Percentiles rank a stretch among this genome's conserved stretches.
phyloP scores from a whole-genome alignment of 192 early-diverging fungal species.

The Linnemannia hyalina region DNA sequence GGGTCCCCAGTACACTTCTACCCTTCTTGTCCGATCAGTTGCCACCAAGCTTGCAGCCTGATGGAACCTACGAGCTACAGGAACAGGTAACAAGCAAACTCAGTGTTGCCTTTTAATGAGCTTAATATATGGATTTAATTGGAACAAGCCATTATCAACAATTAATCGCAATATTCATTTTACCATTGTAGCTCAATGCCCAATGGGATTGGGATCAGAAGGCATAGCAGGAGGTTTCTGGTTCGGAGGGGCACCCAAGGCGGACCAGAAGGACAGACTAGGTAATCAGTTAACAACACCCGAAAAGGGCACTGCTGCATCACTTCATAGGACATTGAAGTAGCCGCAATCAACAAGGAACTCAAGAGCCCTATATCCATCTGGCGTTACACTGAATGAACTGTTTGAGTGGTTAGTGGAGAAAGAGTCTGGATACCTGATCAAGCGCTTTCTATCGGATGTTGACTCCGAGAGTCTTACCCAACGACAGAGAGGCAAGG shows the following conservation, averaged over 20 bases:
- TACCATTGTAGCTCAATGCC: not conserved
- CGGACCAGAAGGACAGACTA: no score
- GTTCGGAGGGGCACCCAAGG: not conserved
- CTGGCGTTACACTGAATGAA: not conserved
- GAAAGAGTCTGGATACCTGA: not conserved
- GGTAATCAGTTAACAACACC: no score
- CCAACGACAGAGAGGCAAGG: conserved; percentile 16
- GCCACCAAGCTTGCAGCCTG: no score
- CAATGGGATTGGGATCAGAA: not conserved
- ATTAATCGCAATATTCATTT: not conserved
- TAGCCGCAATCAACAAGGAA: no score
- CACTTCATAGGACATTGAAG: no score
- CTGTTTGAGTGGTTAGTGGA: no score
- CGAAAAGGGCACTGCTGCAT: no score
- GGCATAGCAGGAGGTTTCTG: not conserved
- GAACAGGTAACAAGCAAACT: no score
- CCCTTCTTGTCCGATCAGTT: no score
- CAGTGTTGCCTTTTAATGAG: not conserved
- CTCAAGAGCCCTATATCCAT: not conserved
- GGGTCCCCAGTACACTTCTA: no score
- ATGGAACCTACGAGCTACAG: no score
- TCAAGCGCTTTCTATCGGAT: conserved; percentile 17
- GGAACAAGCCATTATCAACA: no score
- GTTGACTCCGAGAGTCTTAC: not conserved
- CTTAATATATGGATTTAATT: not conserved